Base-by-base conservation (phyloP, 2,329 filamentous ascomycete species). In the Pyricularia grisea region DNA sequence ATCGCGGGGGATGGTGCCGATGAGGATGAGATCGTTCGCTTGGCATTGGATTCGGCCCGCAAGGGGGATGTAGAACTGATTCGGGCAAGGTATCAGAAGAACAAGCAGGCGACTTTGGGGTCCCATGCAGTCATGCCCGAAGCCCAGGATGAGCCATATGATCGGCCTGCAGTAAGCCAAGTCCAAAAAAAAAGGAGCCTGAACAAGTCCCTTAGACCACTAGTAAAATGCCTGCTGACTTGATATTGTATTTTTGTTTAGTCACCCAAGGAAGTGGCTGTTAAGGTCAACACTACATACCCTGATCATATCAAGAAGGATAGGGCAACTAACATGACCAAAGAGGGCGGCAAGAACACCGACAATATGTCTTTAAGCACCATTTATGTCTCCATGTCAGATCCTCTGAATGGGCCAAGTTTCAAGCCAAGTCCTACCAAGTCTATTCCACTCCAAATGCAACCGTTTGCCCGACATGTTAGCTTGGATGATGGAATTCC, bases 361-460 rank as follows among this genome's bases (percentile, higher is more conserved):
- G 27, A 27, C 72, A 12, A 72, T 75, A 4, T 72, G 74, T 2
- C 71, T 74, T 0, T 73, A 76, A 63, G 78, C 3, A 76, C 78
- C 1, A 80, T 86, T 6, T 87, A 85, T 74, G 80, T 87, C 7
- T 81, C 83, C 42, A 79, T 85, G 4, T 76, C 77, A 31, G 81
- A 87, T 70, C 85, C 85, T 0, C 70, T 86, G 12, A 79, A 81
- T 17, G 75, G 79, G 11, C 76, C 78, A 4, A 77, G 81, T 2
- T 87, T 87, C 73, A 79, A 77, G 70, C 82, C 83, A 1, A 81
- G 79, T 68, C 80, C 78, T 4, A 78, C 83, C 12, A 88, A 87
- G 70, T 83, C 84, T 1, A 79, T 87, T 12, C 85, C 85, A 0
- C 70, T 72, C 17, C 83, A 81, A 74, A 85, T 85, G 81, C 79